These are phyloP conservation scores for Monascus ruber DNA, from an alignment of 2,329 filamentous ascomycete genomes.

Conservation along the genomic window DNA sequence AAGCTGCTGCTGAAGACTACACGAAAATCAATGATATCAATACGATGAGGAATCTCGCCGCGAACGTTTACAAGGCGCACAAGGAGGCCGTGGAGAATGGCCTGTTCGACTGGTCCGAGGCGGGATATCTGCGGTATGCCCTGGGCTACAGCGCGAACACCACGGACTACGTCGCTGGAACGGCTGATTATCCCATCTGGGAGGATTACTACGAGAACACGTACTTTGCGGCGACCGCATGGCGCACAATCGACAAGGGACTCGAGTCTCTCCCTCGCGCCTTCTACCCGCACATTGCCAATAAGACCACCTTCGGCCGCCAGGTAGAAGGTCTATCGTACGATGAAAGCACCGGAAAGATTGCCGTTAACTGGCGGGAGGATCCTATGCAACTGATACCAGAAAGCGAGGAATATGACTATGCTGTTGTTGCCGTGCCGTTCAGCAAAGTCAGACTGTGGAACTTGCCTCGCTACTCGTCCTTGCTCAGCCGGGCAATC, in stretches of 20 bases:
- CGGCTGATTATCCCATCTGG: conserved; percentile 23
- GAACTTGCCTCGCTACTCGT: conserved; percentile 26
- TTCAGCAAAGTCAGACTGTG: conserved; percentile 29
- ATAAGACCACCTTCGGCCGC: conserved; percentile 11
- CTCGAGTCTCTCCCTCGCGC: conserved; percentile 25
- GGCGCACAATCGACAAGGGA: conserved; percentile 22
- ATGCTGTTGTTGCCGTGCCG: conserved; percentile 27
- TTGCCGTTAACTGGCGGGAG: conserved; percentile 13
- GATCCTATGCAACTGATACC: conserved; percentile 10
- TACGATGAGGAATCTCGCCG: conserved; percentile 11
- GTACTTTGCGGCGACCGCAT: conserved; percentile 19
- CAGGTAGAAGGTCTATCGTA: conserved; percentile 14
- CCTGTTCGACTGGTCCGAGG: conserved; percentile 15
- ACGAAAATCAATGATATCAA: conserved; percentile 7
- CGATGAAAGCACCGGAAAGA: conserved; percentile 3
- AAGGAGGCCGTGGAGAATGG: conserved; percentile 12
- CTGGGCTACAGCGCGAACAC: conserved; percentile 26
- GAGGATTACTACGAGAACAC: conserved; percentile 24
- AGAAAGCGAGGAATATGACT: conserved; percentile 25
- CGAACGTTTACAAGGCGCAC: conserved; percentile 12
- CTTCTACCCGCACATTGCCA: conserved; percentile 21
- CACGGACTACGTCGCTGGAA: conserved; percentile 24
- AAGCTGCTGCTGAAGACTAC: conserved; percentile 5
- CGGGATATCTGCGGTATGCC: conserved; percentile 19
- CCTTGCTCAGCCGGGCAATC: conserved; percentile 11